phyloP scores from a whole-genome alignment of 441 rosid species.

The Corymbia calophylla region DNA sequence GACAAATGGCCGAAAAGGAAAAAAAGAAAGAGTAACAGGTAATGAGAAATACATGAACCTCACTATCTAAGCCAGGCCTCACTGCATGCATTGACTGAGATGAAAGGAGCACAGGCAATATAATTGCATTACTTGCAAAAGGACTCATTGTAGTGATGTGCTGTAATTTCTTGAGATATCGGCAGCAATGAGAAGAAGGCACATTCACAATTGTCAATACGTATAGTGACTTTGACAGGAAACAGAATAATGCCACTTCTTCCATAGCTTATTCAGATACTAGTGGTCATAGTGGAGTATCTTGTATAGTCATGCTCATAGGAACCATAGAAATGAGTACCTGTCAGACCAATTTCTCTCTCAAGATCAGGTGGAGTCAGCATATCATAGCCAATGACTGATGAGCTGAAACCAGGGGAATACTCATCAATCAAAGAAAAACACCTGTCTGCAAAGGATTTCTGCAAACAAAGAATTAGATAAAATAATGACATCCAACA shows the following conservation, averaged over 20 bases:
- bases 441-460: conserved; percentile 50
- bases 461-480: conserved; percentile 24
- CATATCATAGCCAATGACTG: conserved; percentile 77
- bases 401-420: conserved; percentile 77
- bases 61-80: background rate
- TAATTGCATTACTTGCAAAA: background rate
- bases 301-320: background rate
- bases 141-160: background rate
- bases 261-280: background rate
- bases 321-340: conserved; percentile 20
- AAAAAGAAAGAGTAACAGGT: background rate
- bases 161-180: background rate
- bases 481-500: background rate
- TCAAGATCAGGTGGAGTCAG: conserved; percentile 92
- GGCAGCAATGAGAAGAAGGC: background rate
- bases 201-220: background rate
- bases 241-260: background rate
- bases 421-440: conserved; percentile 64
- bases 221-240: background rate
- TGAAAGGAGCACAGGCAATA: background rate
- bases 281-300: background rate
- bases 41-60: background rate
- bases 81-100: background rate
- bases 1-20: background rate
- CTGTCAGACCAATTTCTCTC: conserved; percentile 84